Base-by-base conservation (phyloP, 345 rosid genomes). In the Alliaria petiolata region DNA sequence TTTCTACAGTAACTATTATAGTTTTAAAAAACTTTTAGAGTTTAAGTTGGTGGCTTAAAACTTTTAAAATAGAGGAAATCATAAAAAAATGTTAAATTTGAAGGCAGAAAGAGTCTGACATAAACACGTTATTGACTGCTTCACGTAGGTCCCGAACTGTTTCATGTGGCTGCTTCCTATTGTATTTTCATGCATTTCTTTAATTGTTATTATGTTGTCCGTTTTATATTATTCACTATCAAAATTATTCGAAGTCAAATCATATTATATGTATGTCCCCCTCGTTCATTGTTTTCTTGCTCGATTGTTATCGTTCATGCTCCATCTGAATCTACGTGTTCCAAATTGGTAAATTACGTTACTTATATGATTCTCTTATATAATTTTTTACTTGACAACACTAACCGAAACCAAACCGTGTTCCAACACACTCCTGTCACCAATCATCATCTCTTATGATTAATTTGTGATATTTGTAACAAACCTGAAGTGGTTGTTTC, bases 71-170 rank as follows among this genome's bases (percentile, higher is more conserved):
- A 19, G 51, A 33, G 28, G 8, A 47, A 46, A 52, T 69, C 12
- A 43, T 11, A 7, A 45, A 69, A 57, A 45, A 5, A 56, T 69
- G 36, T 58, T 34, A 10, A 19, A 13, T 14, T 8, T 22, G 13
- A 26, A 49, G 67, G 17, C 66, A 39, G 61, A 46, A 42, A 28
- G 68, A 26, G 33, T 47, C 75, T 39, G 75, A 71, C 75, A 61
- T 13, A 40, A 60, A 61, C 75, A 71, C 50, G 53, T 61, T 60
- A 61, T 60, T n/a, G 62, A 51, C 75, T 71, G 44, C 35, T 62
- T 71, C 47, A 10, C n/a, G 11, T 40, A 67, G 61, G 67, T 60
- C 47, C 47, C 22, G 1, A 35, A 11, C 26, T 61, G 42, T 62
- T 33, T 60, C 60, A 28, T 50, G 52, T 49, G 59, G 68, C 68